These are phyloP conservation scores for Tieghemostelium lacteum DNA, from an alignment of 78 protist species.

Conservation along the genomic window DNA sequence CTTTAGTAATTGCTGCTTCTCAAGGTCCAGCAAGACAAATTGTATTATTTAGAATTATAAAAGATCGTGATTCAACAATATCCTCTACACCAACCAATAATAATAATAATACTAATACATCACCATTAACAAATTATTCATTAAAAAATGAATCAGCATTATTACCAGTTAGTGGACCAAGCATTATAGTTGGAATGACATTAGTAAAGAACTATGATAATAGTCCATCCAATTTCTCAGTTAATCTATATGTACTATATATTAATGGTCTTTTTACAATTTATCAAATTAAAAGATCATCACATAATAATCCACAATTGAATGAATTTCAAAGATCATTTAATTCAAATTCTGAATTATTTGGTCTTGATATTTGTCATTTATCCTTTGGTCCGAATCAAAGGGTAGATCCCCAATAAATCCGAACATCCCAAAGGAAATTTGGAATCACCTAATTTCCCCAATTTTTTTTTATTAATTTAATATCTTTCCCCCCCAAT, in stretches of 20 bases:
- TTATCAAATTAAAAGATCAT: constrained; percentile 11
- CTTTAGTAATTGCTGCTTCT: constrained; percentile 38
- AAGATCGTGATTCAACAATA: no score
- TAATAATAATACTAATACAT: neutral
- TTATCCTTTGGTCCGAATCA: no score
- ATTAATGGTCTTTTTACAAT: constrained; percentile 42
- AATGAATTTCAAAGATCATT: neutral
- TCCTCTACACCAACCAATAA: constrained; percentile 3
- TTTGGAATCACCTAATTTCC: no score
- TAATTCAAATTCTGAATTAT: no score
- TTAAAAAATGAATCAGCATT: constrained; percentile 6
- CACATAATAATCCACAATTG: neutral
- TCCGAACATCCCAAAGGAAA: no score
- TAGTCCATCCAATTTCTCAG: constrained; percentile 11
- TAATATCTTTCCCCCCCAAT: no score
- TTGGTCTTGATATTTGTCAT: no score
- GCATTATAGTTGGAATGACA: constrained; percentile 24
- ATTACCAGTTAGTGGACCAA: constrained; percentile 30
- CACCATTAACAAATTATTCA: neutral
- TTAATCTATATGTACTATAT: constrained; percentile 35
- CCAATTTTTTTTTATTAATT: no score
- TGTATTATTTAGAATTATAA: constrained; percentile 14
- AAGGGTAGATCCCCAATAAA: no score
- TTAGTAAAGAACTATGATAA: constrained; percentile 7
- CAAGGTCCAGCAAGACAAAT: constrained; percentile 69